Base-by-base conservation (phyloP, 192 early-diverging fungal species). In the Coemansia umbellata region DNA sequence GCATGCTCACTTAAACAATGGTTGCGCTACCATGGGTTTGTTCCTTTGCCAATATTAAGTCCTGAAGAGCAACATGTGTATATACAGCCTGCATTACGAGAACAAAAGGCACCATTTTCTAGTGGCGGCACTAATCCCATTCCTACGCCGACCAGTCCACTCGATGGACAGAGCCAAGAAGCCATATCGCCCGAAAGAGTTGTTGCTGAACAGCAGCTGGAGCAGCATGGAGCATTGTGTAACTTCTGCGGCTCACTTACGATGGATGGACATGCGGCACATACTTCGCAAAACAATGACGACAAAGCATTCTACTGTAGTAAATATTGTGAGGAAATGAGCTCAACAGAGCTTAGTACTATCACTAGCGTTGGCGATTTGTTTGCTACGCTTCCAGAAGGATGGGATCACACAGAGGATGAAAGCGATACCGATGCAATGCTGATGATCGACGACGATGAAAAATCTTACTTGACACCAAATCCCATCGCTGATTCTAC, bases 21-120 rank as follows among this genome's bases (percentile, higher is more conserved):
- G 56, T 37, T 72, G 18, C 50, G 69, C 5, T 14, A 23, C 11
- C 56, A 72, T 33, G 52, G 69, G 8, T 55, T 60, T 57, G 69
- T 65, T 7, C 62, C 69, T 3, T 22, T 41, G 37, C 67, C 69
- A n/a, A 44, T 53, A 2, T 41, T 63, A 15, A 63, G 36, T 17
- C 21, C 41, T 13, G 36, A 22, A 5, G 61, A 72, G 22, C 53
- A 24, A n/a, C 26, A 23, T 17, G 27, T 31, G 21, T 60, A 33
- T 22, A 27, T 53, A 40, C 45, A 45, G 6, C 14, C n/a, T 8
- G 9, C 24, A 8, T 14, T 7, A 9, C 24, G 10, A 13, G 6
- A 11, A 9, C 43, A 28, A 26, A 13, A 5, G 5, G n/a, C 9
- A 14, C 7, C 10, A 0, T 14, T 15, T 15, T 14, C n/a, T 27